These are phyloP conservation scores for Euphorbia tirucalli DNA, from an alignment of 345 rosid species.

Conservation along the genomic window DNA sequence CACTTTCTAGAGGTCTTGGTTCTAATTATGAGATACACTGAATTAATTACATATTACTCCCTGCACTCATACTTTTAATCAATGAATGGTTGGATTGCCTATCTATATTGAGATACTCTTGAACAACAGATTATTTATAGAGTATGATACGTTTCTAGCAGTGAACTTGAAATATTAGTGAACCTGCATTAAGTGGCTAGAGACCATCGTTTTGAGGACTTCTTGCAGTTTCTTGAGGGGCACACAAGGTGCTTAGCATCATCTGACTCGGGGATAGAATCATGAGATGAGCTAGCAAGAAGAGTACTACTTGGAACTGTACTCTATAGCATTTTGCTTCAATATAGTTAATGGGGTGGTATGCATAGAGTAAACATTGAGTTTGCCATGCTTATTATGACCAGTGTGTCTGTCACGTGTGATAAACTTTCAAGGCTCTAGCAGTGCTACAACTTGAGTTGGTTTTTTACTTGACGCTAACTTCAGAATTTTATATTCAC, in stretches of 20 bases:
- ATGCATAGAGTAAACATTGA: background rate
- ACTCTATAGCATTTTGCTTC: background rate
- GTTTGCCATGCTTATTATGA: too few species aligned
- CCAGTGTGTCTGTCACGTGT: background rate
- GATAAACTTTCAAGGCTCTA: background rate
- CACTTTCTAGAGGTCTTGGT: background rate
- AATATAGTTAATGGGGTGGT: background rate
- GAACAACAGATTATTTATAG: background rate
- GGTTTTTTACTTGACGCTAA: background rate
- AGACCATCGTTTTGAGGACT: background rate
- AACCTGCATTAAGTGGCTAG: background rate
- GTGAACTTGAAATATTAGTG: background rate
- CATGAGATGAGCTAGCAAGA: background rate
- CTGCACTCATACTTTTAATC: background rate
- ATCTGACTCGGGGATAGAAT: background rate
- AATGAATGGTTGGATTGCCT: background rate
- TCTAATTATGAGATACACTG: background rate
- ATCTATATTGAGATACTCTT: background rate
- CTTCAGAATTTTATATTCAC: background rate
- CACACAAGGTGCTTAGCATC: background rate
- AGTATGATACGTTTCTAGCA: background rate
- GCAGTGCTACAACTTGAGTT: background rate
- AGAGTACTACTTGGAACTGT: background rate
- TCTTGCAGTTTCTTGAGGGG: background rate
- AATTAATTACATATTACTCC: too few species aligned